Conservation (phyloP, 441 rosid genomes). For the Bruguiera hainesii region DNA sequence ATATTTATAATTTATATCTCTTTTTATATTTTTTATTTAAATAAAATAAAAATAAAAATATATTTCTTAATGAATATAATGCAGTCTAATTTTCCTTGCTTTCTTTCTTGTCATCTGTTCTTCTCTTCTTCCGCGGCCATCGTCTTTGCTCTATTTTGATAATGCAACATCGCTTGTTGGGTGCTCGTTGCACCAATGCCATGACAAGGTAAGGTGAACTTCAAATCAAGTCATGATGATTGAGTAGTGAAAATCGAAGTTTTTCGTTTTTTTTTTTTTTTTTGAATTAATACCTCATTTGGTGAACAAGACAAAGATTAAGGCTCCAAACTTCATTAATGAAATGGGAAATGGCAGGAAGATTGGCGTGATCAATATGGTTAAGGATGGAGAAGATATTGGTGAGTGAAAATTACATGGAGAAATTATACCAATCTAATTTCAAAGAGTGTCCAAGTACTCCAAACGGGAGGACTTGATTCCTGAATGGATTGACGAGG, state of each 20-base stretch:
- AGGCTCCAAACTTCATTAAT: conserved; percentile 55
- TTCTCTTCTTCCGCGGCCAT: conserved; percentile 55
- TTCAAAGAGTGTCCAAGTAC: conserved; percentile 52
- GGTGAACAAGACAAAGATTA: conserved; percentile 42
- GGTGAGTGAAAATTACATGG: conserved; percentile 35
- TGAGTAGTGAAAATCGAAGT: no score
- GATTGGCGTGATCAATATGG: conserved; percentile 80
- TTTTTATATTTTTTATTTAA: no score
- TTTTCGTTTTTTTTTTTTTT: no score
- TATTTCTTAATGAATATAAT: no score
- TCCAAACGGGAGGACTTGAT: conserved; percentile 76
- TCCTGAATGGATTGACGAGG: conserved; percentile 98
- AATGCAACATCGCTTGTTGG: conserved; percentile 63
- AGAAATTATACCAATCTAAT: conserved; percentile 41
- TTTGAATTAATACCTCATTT: no score
- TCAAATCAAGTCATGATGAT: neutral
- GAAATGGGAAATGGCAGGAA: conserved; percentile 43
- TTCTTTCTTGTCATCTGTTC: conserved; percentile 57
- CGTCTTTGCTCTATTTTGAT: conserved; percentile 49
- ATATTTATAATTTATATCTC: no score
- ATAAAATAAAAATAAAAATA: no score
- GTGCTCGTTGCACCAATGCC: conserved; percentile 77
- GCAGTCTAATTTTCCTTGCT: conserved; percentile 55
- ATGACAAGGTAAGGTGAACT: conserved; percentile 96
- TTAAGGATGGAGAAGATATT: conserved; percentile 39